Base-by-base conservation (phyloP, 306 rosid species). In the Lablab purpureus region DNA sequence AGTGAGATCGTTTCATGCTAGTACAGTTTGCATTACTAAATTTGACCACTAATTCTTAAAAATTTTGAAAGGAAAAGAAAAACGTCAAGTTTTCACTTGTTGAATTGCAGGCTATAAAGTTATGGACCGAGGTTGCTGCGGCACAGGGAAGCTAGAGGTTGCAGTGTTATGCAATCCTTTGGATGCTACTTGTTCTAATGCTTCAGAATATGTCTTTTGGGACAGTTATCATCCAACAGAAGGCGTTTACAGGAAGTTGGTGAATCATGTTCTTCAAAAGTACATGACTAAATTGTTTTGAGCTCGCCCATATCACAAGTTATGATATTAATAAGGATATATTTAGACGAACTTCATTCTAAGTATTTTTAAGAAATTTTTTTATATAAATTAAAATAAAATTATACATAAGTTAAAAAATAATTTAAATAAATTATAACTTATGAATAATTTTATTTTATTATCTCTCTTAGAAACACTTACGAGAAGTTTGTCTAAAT, bases 191-290 rank as follows among this genome's bases (percentile, higher is more conserved):
- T 92, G 97, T 56, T 19, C 79, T 49, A 17, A 92, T 75, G 71
- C 77, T 10, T 45, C 80, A 0, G 77, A 85, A 11, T 76, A 90
- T 77, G 85, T 92, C 0, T 92, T 92, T 71, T 92, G 97, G 97
- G 97, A 90, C 45, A 92, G 94, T 68, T 92, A 84, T 65, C 97
- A 92, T 77, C 97, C 97, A 4, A 90, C 93, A 0, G 91, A 92
- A 73, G 28, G 76, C 37, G 82, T 81, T 0, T 92, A 89, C 85
- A 87, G 73, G 34, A 15, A 0, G 2, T 23, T 92, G 10, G 59
- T 87, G 23, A 15, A 0, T 18, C 14, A 28, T 13, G 19, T 49
- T 32, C 70, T 75, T 21, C 5, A 83, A 2, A 80, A 47, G n/a
- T 80, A 80, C 65, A 0, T 72, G 3, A 30, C 0, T 11, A 40